Conservation (phyloP, 495 filamentous ascomycete genomes). For the Penicillium antarcticum region DNA sequence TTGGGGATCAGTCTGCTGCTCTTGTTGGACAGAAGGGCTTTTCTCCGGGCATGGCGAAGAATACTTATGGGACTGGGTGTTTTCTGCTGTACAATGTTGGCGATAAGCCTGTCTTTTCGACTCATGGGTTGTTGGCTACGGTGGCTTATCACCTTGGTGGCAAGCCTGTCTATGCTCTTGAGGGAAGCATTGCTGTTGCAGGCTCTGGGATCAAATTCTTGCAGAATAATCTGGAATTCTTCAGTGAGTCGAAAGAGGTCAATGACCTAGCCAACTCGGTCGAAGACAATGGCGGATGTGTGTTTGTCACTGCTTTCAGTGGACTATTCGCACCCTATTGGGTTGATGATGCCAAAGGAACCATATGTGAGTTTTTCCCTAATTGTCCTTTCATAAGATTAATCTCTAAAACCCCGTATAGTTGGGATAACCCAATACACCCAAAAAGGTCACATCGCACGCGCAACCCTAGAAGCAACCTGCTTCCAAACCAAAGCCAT, state of each 20-base stretch:
- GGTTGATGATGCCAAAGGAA: slow-evolving; percentile 95
- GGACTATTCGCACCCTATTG: slow-evolving; percentile 95
- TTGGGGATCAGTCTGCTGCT: slow-evolving; percentile 92
- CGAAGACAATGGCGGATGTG: slow-evolving; percentile 81
- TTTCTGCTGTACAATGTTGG: slow-evolving; percentile 95
- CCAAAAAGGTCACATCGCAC: slow-evolving; percentile 83
- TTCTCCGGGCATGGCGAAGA: slow-evolving; percentile 84
- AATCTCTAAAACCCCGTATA: slow-evolving; percentile 11
- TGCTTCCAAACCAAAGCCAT: slow-evolving; percentile 97
- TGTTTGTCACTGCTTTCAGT: slow-evolving; percentile 96
- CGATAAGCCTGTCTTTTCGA: slow-evolving; percentile 82
- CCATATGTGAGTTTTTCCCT: slow-evolving; percentile 59
- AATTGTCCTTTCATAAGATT: background rate
- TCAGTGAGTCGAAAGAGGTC: slow-evolving; percentile 69
- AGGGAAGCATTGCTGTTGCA: slow-evolving; percentile 92
- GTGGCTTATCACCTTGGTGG: slow-evolving; percentile 74
- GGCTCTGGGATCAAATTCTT: slow-evolving; percentile 88
- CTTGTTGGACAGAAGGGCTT: slow-evolving; percentile 92
- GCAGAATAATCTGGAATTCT: slow-evolving; percentile 81
- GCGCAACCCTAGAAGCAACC: slow-evolving; percentile 90
- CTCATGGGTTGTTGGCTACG: slow-evolving; percentile 84
- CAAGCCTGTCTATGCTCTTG: slow-evolving; percentile 82
- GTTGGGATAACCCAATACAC: slow-evolving; percentile 94
- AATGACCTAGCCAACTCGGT: slow-evolving; percentile 78
- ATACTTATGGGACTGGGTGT: slow-evolving; percentile 95